These are phyloP conservation scores for Xylaria sp. DNA, from an alignment of 2,329 filamentous ascomycete genomes.

Conservation along the genomic window DNA sequence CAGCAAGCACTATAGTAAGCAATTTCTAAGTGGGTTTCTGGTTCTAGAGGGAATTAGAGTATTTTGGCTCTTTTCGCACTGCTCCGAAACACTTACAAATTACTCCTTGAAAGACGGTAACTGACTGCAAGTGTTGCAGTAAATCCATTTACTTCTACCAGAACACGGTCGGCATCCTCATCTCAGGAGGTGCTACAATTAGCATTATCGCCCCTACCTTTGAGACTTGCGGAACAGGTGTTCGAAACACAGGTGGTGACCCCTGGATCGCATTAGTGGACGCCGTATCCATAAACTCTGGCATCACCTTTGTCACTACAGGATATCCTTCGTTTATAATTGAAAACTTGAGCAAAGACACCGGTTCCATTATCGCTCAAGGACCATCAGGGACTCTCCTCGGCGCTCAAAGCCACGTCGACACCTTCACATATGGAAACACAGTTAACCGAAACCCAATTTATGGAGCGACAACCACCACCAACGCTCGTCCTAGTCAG, in stretches of 20 bases:
- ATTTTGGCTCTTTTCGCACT: neutral
- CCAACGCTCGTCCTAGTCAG: constrained; percentile 48
- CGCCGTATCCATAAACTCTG: constrained; percentile 54
- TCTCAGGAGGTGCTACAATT: constrained; percentile 53
- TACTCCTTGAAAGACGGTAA: neutral
- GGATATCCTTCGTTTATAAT: constrained; percentile 55
- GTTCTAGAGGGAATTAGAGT: neutral
- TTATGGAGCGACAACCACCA: constrained; percentile 50
- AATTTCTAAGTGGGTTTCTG: neutral
- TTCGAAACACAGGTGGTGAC: constrained; percentile 51
- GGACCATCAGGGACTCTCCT: constrained; percentile 49
- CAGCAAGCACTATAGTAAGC: constrained; percentile 54
- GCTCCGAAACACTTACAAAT: neutral
- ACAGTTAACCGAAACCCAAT: constrained; percentile 54
- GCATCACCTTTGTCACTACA: constrained; percentile 52
- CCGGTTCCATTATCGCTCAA: constrained; percentile 50
- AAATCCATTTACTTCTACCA: constrained; percentile 57
- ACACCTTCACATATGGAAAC: constrained; percentile 56
- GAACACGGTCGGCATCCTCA: constrained; percentile 54
- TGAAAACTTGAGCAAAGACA: constrained; percentile 57
- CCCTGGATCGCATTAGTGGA: constrained; percentile 57
- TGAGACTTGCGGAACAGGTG: constrained; percentile 52
- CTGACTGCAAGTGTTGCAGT: neutral
- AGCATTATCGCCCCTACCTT: constrained; percentile 54
- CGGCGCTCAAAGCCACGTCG: constrained; percentile 48